Evolutionary conservation across 352 stramenopile genomes (phyloP).

Genomic region (Globisporangium barbulae): DNA sequence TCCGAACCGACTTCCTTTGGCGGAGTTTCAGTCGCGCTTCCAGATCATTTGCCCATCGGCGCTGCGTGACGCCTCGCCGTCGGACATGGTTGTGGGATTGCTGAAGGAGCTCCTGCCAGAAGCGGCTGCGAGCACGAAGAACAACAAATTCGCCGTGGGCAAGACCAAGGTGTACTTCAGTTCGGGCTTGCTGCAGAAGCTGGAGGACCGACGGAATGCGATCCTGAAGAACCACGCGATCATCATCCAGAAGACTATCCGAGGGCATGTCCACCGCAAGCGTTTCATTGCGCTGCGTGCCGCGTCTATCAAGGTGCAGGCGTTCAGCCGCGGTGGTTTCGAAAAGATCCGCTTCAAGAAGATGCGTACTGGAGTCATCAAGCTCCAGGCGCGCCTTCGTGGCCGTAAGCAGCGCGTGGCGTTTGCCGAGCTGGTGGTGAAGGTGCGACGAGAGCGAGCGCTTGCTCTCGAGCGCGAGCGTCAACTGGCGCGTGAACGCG

Average conservation of each 20-base stretch:
- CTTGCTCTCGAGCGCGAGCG: conserved; percentile 37
- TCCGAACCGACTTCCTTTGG: conserved; percentile 90
- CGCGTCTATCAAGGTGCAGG: conserved; percentile 52
- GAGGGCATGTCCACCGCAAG: conserved; percentile 52
- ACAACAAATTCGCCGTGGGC: conserved; percentile 76
- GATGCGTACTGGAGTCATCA: conserved; percentile 44
- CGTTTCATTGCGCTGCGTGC: conserved; percentile 43
- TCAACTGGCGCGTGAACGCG: conserved; percentile 30
- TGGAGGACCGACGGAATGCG: conserved; percentile 84
- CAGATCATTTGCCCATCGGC: conserved; percentile 81
- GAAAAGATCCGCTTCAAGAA: conserved; percentile 40
- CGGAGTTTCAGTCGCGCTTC: conserved; percentile 78
- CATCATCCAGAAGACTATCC: conserved; percentile 73
- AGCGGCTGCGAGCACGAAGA: conserved; percentile 59
- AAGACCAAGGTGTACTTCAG: conserved; percentile 86
- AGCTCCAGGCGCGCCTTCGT: conserved; percentile 49
- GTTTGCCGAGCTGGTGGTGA: conserved; percentile 43
- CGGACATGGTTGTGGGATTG: conserved; percentile 74
- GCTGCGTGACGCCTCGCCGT: conserved; percentile 44
- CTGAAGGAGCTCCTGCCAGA: conserved; percentile 70
- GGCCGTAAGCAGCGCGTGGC: conserved; percentile 60
- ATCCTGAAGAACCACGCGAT: conserved; percentile 76
- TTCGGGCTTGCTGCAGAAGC: conserved; percentile 86
- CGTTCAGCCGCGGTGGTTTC: conserved; percentile 36
- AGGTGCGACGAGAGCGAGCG: conserved; percentile 39